A percentile compares a stretch with the other conserved stretches of the same genome.
phyloP scores from a whole-genome alignment of 192 early-diverging fungal genomes.

The Podila minutissima region DNA sequence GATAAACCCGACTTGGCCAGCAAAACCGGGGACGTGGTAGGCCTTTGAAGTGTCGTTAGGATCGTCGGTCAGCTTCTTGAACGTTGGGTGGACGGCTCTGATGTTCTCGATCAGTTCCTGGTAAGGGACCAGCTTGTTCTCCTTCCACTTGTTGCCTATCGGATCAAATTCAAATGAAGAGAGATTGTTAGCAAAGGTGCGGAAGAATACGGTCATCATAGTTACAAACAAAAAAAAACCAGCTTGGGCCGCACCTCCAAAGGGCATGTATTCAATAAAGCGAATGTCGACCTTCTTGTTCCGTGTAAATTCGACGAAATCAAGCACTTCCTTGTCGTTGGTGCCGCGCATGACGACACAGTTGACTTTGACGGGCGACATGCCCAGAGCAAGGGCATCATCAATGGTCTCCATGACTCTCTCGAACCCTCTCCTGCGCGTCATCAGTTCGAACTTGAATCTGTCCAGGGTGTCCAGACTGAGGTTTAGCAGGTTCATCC shows the following conservation, averaged over 20 bases:
- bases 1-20: conserved; percentile 95
- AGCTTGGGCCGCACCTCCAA: conserved; percentile 75
- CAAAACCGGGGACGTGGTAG: conserved; percentile 79
- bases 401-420: conserved; percentile 82
- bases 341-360: conserved; percentile 90
- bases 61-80: conserved; percentile 75
- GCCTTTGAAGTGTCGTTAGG: conserved; percentile 90
- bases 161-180: conserved; percentile 3
- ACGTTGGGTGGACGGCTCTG: conserved; percentile 58
- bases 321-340: conserved; percentile 85
- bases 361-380: conserved; percentile 89
- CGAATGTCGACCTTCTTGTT: conserved; percentile 79
- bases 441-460: conserved; percentile 89
- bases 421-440: conserved; percentile 84
- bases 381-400: conserved; percentile 69
- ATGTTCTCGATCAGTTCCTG: conserved; percentile 76
- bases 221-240: neutral
- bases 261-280: conserved; percentile 99
- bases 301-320: conserved; percentile 88
- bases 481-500: conserved; percentile 90
- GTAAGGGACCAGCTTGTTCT: conserved; percentile 86
- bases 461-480: conserved; percentile 92
- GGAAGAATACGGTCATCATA: neutral
- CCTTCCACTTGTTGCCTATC: conserved; percentile 87
- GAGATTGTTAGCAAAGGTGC: neutral